Conservation (phyloP, 2,329 filamentous ascomycete genomes). For the Neopestalotiopsis sp. region DNA sequence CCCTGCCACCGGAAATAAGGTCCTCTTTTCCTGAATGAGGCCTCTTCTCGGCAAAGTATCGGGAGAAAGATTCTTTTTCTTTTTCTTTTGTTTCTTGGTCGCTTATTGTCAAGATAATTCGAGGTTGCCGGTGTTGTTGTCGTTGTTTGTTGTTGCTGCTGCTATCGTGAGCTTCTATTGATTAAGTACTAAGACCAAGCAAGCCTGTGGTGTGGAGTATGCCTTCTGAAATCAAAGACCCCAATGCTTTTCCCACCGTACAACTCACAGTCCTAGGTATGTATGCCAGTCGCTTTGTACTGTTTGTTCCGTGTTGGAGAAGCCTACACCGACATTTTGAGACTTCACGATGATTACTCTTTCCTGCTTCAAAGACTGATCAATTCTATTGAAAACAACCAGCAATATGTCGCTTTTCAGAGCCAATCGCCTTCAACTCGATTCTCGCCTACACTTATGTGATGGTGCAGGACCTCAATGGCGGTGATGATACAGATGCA, state of each 20-base stretch:
- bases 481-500: constrained; percentile 41
- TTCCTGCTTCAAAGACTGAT: not conserved
- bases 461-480: constrained; percentile 46
- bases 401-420: constrained; percentile 51
- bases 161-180: not conserved
- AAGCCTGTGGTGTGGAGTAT: constrained; percentile 5
- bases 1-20: not conserved
- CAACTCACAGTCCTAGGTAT: constrained; percentile 13
- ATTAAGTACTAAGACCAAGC: not conserved
- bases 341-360: not conserved
- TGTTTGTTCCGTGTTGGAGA: not conserved
- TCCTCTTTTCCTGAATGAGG: not conserved
- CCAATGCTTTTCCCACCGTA: constrained; percentile 12
- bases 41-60: not conserved
- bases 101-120: not conserved
- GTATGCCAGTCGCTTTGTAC: not conserved
- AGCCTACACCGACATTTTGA: constrained; percentile 3
- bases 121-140: not conserved
- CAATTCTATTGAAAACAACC: constrained; percentile 9
- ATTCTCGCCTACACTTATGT: constrained; percentile 49
- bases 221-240: constrained; percentile 9
- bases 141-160: not conserved
- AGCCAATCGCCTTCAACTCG: constrained; percentile 51
- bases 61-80: not conserved
- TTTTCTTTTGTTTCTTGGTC: not conserved